Evolutionary conservation across 345 rosid genomes (phyloP), one percentile per base, ranked within the genome.

Genomic region (Lepidium aucheri): DNA sequence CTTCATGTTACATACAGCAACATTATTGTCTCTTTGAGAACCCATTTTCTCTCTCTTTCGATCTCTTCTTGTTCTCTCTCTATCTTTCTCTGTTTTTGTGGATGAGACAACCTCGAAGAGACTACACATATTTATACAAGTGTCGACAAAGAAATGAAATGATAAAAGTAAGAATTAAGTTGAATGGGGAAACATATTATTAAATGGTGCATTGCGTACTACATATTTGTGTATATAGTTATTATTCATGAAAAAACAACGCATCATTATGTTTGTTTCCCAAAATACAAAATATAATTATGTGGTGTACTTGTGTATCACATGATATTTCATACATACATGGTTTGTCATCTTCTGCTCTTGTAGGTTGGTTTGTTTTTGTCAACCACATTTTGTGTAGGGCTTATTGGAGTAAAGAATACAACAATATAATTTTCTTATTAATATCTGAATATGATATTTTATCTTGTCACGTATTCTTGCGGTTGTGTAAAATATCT

Each of bases 1-100:
- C 74, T 86, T 87, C 51, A 79, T 60, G 63, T 76, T 73, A 32
- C 91, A 74, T 18, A 89, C 84, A 53, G 85, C 91, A 53, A 85
- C 81, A 38, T 92, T 82, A 38, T 92, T 82, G 59, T 77, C 85
- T 41, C 80, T 74, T 45, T 74, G 72, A 1, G 84, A 63, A 57
- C 80, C 79, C 98, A 89, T 91, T 6, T 9, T 41, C 35, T 55
- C 63, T 45, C 32, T 61, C 36, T 63, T 16, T 44, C 7, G 17
- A 4, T 49, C 45, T 64, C 65, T 44, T 24, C 13, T 33, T 57
- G 44, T 65, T 5, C 17, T 51, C 49, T 36, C 22, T 20, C 22
- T 20, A 20, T 58, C 18, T 57, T 28, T 65, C 44, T 47, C 8
- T 30, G 9, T 22, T 47, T 53, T 58, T 65, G 60, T 58, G 71